Percentiles rank a stretch among this genome's conserved stretches.
Evolutionary conservation across 2,329 filamentous ascomycete genomes (phyloP).

Genomic region (Periglandula ipomoeae): DNA sequence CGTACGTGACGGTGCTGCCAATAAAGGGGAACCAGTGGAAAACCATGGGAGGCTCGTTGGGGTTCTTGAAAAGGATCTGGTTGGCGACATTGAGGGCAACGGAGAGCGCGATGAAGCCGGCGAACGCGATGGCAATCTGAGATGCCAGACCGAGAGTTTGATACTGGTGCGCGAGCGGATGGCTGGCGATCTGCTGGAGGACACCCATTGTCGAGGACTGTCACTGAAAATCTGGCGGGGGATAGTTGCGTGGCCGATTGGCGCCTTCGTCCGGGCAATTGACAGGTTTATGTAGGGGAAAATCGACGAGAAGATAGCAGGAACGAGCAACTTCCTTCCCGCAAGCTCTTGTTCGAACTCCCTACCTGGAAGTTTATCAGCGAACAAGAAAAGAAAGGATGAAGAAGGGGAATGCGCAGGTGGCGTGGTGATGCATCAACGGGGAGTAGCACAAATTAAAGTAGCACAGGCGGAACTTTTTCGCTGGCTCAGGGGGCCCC

Average conservation of each 20-base stretch:
- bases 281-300: neutral
- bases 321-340: neutral
- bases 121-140: slow-evolving; percentile 38
- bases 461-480: neutral
- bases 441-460: neutral
- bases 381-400: neutral
- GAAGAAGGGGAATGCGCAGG: neutral
- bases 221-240: neutral
- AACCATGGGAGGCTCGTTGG: slow-evolving; percentile 70
- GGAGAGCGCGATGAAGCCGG: slow-evolving; percentile 38
- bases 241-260: neutral
- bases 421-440: neutral
- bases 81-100: slow-evolving; percentile 70
- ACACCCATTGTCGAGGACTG: slow-evolving; percentile 40
- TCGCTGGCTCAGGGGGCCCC: neutral
- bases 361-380: no score
- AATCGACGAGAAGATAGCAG: neutral
- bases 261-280: neutral
- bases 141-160: slow-evolving; percentile 35
- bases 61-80: slow-evolving; percentile 74
- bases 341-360: neutral
- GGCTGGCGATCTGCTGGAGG: slow-evolving; percentile 40
- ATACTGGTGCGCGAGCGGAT: slow-evolving; percentile 41
- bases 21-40: slow-evolving; percentile 78
- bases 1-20: slow-evolving; percentile 87